These are phyloP conservation scores for Rhinocladiella mackenziei DNA, from an alignment of 2,329 filamentous ascomycete genomes.

Conservation along the genomic window DNA sequence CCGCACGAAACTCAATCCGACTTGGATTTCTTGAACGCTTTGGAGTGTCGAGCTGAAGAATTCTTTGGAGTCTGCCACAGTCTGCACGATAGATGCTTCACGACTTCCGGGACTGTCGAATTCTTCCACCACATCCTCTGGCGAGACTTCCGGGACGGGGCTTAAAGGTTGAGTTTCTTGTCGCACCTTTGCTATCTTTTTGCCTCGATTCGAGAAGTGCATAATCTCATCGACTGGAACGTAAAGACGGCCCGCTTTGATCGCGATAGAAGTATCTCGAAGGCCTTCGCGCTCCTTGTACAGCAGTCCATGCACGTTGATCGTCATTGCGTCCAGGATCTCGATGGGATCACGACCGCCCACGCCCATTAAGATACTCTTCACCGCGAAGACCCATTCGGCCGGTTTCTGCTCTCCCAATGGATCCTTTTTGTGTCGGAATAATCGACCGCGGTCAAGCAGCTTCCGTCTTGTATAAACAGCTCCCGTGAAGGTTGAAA, in stretches of 20 bases:
- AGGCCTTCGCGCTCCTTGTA: conserved; percentile 82
- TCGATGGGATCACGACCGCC: conserved; percentile 81
- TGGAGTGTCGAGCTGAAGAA: conserved; percentile 85
- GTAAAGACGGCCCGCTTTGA: conserved; percentile 87
- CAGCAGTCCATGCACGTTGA: conserved; percentile 88
- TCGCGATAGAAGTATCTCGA: conserved; percentile 79
- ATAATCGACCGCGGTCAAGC: conserved; percentile 83
- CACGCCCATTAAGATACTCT: conserved; percentile 83
- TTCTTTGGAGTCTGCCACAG: conserved; percentile 87
- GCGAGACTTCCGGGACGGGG: conserved; percentile 55
- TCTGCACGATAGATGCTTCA: conserved; percentile 68
- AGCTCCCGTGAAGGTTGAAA: conserved; percentile 78
- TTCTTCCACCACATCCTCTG: conserved; percentile 72
- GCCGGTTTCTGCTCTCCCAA: conserved; percentile 67
- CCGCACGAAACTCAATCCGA: conserved; percentile 86
- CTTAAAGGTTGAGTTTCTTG: conserved; percentile 36
- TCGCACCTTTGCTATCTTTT: conserved; percentile 35
- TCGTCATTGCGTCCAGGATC: conserved; percentile 76
- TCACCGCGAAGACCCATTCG: conserved; percentile 86
- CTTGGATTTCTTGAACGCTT: conserved; percentile 93
- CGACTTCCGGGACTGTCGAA: conserved; percentile 63
- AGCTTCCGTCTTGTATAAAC: conserved; percentile 90
- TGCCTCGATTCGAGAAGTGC: conserved; percentile 57
- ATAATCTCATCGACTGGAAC: conserved; percentile 84
- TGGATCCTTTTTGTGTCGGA: conserved; percentile 69